Evolutionary conservation across 441 rosid species (phyloP).

Genomic region (Dalechampia spathulata): DNA sequence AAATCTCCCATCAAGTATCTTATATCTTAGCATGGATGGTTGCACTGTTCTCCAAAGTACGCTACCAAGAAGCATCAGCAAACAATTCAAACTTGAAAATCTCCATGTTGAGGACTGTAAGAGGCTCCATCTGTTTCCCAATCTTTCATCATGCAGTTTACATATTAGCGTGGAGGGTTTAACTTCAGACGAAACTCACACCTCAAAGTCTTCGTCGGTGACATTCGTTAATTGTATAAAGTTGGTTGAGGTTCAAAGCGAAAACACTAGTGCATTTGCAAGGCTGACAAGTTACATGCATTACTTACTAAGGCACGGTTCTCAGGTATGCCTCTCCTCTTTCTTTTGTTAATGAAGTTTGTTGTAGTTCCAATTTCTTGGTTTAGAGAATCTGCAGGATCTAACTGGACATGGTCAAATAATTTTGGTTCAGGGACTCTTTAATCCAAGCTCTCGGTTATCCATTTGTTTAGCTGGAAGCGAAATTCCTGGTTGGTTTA

Average conservation of each 20-base stretch:
- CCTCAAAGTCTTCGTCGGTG: background rate
- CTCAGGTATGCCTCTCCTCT: constrained; percentile 11
- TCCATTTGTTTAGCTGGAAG: constrained; percentile 16
- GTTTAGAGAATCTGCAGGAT: background rate
- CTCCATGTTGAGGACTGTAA: constrained; percentile 26
- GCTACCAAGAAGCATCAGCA: constrained; percentile 26
- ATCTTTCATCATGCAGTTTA: constrained; percentile 24
- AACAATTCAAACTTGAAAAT: constrained; percentile 22
- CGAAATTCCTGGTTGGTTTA: constrained; percentile 16
- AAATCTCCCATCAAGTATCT: constrained; percentile 28
- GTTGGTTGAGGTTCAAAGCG: constrained; percentile 9
- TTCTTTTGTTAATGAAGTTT: background rate
- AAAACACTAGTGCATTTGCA: background rate
- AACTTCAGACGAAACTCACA: constrained; percentile 1
- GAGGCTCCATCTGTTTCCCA: constrained; percentile 36
- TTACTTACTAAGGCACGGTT: constrained; percentile 6
- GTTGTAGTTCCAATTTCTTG: background rate
- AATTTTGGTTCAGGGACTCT: constrained; percentile 9
- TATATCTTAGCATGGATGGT: constrained; percentile 20
- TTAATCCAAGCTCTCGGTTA: constrained; percentile 13
- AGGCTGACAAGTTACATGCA: constrained; percentile 11
- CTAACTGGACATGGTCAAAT: background rate
- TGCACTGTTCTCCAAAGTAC: constrained; percentile 27
- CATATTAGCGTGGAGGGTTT: constrained; percentile 22
- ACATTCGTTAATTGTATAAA: constrained; percentile 7